phyloP scores from a whole-genome alignment of 495 filamentous ascomycete genomes.

The Xylaria grammica region DNA sequence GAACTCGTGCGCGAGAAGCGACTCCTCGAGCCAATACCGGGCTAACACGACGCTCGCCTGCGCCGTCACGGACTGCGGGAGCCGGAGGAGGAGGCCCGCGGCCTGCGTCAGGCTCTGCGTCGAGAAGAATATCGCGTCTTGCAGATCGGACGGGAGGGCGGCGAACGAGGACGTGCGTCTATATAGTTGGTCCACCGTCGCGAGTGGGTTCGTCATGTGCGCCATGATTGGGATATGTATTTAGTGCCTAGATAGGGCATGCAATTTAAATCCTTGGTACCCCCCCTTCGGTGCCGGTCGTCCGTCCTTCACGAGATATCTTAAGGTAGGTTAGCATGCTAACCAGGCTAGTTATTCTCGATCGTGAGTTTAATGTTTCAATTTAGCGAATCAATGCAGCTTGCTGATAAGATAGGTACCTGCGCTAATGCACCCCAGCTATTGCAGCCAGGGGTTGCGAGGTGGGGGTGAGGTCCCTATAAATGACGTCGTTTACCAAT shows the following conservation, averaged over 20 bases:
- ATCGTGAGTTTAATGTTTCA: neutral
- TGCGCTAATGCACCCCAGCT: slow-evolving; percentile 1
- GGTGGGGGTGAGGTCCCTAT: neutral
- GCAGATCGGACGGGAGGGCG: slow-evolving; percentile 77
- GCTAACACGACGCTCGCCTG: slow-evolving; percentile 87
- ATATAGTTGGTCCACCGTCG: slow-evolving; percentile 79
- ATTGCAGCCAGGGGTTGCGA: neutral
- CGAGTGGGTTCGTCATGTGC: slow-evolving; percentile 81
- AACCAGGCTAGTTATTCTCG: no score
- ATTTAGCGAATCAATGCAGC: neutral
- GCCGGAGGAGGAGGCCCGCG: slow-evolving; percentile 80
- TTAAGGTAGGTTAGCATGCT: neutral
- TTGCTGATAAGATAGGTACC: slow-evolving; percentile 15
- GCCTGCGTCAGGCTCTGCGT: slow-evolving; percentile 82
- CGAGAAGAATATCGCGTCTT: slow-evolving; percentile 70
- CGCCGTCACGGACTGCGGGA: slow-evolving; percentile 88
- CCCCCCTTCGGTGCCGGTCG: neutral
- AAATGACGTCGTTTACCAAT: neutral
- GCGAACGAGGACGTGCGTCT: slow-evolving; percentile 52
- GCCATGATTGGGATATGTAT: slow-evolving; percentile 39
- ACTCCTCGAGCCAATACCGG: slow-evolving; percentile 77
- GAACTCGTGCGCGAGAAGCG: slow-evolving; percentile 52
- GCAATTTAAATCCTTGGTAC: neutral
- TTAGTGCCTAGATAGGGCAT: neutral
- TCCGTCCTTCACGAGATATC: neutral